A percentile compares a stretch with the other conserved stretches of the same genome.
Conservation (phyloP, 1,139 yeast species). For the Zygoascus meyerae region DNA sequence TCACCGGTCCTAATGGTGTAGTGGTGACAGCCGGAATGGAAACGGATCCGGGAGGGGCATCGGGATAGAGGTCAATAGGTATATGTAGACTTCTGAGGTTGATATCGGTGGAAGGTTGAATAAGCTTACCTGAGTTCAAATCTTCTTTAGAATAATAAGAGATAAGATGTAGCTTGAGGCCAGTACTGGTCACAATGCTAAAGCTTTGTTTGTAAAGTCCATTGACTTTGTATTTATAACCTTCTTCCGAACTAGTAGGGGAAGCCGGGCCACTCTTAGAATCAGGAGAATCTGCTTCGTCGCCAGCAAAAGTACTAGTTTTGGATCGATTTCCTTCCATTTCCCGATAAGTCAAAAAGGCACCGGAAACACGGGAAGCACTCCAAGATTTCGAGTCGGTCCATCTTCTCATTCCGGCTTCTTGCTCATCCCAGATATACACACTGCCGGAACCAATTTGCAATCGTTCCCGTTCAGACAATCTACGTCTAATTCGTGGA, state of each 20-base stretch:
- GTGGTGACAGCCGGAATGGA: conserved; percentile 29
- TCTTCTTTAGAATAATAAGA: conserved; percentile 42
- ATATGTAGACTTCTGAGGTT: conserved; percentile 32
- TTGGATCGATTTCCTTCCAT: conserved; percentile 28
- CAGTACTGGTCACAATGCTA: conserved; percentile 45
- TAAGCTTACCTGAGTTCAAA: conserved; percentile 28
- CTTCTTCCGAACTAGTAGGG: conserved; percentile 20
- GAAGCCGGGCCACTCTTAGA: background rate
- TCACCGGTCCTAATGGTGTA: conserved; percentile 17
- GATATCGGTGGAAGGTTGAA: conserved; percentile 41
- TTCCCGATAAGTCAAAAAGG: conserved; percentile 59
- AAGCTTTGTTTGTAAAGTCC: conserved; percentile 59
- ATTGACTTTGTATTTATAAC: conserved; percentile 37
- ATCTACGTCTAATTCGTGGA: conserved; percentile 54
- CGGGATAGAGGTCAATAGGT: conserved; percentile 38
- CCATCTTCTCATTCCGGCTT: conserved; percentile 71
- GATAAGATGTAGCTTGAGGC: conserved; percentile 51
- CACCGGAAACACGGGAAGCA: conserved; percentile 63
- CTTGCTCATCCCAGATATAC: conserved; percentile 66
- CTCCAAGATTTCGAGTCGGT: conserved; percentile 70
- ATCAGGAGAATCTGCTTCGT: background rate
- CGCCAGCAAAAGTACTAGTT: background rate
- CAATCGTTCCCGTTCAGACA: conserved; percentile 54
- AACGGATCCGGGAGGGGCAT: conserved; percentile 27
- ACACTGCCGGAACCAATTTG: conserved; percentile 52